Conservation (phyloP, 2,329 filamentous ascomycete species). For the Colletotrichum agaves region DNA sequence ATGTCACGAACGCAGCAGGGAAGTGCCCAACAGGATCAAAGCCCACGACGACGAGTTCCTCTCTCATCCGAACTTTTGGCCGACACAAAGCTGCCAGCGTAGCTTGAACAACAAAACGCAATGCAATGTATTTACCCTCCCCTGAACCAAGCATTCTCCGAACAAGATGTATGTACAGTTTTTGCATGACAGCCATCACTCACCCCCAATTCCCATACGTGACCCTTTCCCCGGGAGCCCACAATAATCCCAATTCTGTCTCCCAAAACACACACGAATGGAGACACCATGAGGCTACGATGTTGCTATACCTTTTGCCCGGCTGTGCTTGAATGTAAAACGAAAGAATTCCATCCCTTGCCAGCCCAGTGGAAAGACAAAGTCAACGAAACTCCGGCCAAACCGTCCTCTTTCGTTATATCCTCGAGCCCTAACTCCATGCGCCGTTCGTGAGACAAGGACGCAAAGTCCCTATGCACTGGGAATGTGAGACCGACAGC, state of each 20-base stretch:
- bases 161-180: constrained; percentile 56
- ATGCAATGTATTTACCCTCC: constrained; percentile 44
- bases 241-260: constrained; percentile 5
- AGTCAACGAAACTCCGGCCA: constrained; percentile 48
- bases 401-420: constrained; percentile 47
- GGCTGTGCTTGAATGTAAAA: constrained; percentile 18
- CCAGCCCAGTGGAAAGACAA: constrained; percentile 35
- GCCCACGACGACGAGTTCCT: too few relatives aligned
- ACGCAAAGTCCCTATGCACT: constrained; percentile 34
- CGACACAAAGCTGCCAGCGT: background rate
- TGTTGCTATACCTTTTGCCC: constrained; percentile 1
- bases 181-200: constrained; percentile 42
- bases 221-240: background rate
- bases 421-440: constrained; percentile 53
- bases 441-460: constrained; percentile 52
- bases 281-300: constrained; percentile 6
- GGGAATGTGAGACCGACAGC: constrained; percentile 32
- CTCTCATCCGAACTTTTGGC: background rate
- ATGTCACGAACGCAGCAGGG: too few relatives aligned
- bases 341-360: constrained; percentile 16
- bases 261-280: constrained; percentile 1
- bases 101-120: constrained; percentile 21
- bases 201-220: constrained; percentile 4
- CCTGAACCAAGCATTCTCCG: constrained; percentile 46
- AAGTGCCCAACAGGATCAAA: too few relatives aligned